Conservation (phyloP, 192 early-diverging fungal genomes). For the Mortierella alpina region DNA sequence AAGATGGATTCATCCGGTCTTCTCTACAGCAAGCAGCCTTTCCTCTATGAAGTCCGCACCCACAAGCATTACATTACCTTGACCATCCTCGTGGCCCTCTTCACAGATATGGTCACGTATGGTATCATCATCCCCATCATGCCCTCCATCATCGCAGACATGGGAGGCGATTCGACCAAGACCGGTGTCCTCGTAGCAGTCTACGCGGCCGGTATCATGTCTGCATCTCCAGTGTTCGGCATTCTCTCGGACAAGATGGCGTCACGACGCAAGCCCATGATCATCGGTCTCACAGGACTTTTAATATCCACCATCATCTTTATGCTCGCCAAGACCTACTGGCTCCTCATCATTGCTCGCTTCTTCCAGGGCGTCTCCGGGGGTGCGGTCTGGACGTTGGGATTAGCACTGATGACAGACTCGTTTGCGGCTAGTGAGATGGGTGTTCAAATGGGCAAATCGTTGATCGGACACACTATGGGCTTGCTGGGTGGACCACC, state of each 20-base stretch:
- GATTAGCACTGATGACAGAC: slow-evolving; percentile 77
- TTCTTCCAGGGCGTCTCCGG: slow-evolving; percentile 79
- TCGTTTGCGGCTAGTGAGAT: slow-evolving; percentile 66
- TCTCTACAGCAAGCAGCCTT: slow-evolving; percentile 17
- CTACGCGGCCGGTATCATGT: slow-evolving; percentile 70
- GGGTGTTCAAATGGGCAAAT: slow-evolving; percentile 78
- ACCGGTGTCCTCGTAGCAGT: slow-evolving; percentile 76
- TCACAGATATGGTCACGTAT: slow-evolving; percentile 66
- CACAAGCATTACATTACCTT: slow-evolving; percentile 45
- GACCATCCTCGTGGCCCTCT: slow-evolving; percentile 43
- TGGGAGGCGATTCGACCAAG: slow-evolving; percentile 64
- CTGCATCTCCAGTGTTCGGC: slow-evolving; percentile 72
- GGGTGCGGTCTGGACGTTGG: slow-evolving; percentile 78
- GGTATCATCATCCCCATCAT: slow-evolving; percentile 79
- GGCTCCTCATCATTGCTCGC: slow-evolving; percentile 74
- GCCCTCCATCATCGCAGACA: slow-evolving; percentile 71
- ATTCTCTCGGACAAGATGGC: slow-evolving; percentile 76
- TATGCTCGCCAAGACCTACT: slow-evolving; percentile 70
- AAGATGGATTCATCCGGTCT: too few species aligned
- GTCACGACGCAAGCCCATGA: slow-evolving; percentile 75
- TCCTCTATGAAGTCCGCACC: slow-evolving; percentile 30
- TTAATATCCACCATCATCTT: slow-evolving; percentile 71
- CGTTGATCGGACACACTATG: slow-evolving; percentile 73
- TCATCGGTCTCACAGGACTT: slow-evolving; percentile 72
- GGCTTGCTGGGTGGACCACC: slow-evolving; percentile 77